Conservation (phyloP, 306 rosid species). For the Styphnolobium japonicum region DNA sequence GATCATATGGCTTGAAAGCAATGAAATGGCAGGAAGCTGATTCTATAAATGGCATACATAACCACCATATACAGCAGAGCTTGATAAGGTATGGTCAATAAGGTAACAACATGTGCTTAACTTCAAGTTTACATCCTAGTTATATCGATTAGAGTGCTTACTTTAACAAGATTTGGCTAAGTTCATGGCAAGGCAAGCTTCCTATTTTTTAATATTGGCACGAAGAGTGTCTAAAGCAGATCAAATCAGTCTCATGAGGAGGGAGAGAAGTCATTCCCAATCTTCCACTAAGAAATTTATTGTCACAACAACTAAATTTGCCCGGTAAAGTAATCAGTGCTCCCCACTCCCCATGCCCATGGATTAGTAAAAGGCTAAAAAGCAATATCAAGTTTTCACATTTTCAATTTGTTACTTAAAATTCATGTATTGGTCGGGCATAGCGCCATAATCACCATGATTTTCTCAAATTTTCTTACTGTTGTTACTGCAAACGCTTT, state of each 20-base stretch:
- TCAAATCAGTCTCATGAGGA: not conserved
- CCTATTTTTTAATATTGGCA: constrained; percentile 2
- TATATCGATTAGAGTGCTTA: not conserved
- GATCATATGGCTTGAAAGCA: not conserved
- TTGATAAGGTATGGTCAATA: not conserved
- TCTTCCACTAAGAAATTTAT: not conserved
- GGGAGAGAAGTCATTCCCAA: constrained; percentile 2
- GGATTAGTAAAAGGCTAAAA: constrained; percentile 4
- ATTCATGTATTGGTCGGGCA: not conserved
- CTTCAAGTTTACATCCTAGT: constrained; percentile 5
- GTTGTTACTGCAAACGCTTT: not conserved
- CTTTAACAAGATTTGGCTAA: constrained; percentile 1
- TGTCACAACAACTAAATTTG: not conserved
- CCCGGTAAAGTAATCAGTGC: not conserved
- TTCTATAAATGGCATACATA: not conserved
- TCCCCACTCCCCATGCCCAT: not conserved
- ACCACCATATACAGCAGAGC: constrained; percentile 8
- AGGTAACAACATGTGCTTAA: not conserved
- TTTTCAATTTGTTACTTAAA: not conserved
- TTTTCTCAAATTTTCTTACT: not conserved
- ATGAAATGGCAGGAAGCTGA: not conserved
- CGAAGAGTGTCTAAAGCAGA: constrained; percentile 2
- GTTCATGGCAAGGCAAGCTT: not conserved
- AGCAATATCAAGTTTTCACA: constrained; percentile 10
- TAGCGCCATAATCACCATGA: not conserved